phyloP scores from a whole-genome alignment of 2,329 filamentous ascomycete species.

The Clonostachys chloroleuca region DNA sequence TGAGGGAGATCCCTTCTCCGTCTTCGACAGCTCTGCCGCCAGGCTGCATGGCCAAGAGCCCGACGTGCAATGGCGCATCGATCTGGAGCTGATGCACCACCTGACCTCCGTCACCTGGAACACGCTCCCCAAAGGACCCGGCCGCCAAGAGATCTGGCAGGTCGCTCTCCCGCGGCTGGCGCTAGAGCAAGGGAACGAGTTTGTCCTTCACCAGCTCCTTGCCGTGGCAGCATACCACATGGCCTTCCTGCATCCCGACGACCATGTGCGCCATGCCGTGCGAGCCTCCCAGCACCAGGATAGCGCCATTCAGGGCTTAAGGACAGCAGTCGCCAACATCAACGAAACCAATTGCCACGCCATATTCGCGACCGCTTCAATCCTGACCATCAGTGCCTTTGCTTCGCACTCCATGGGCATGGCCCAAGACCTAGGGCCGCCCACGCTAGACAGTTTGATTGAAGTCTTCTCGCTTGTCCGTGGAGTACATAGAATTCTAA shows the following conservation, averaged over 20 bases:
- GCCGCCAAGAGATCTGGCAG: constrained; percentile 16
- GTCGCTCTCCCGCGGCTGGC: constrained; percentile 15
- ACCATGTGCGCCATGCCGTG: constrained; percentile 11
- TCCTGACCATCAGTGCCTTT: constrained; percentile 23
- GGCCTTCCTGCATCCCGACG: constrained; percentile 14
- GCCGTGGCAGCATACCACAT: constrained; percentile 21
- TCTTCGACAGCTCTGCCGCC: background rate
- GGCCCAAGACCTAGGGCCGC: background rate
- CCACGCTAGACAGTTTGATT: constrained; percentile 19
- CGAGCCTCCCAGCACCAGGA: constrained; percentile 24
- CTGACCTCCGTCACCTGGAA: constrained; percentile 19
- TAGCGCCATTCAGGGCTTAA: constrained; percentile 20
- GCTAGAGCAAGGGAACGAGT: constrained; percentile 11
- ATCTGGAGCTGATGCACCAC: constrained; percentile 29
- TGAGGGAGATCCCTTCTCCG: background rate
- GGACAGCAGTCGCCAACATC: constrained; percentile 14
- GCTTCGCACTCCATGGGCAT: constrained; percentile 9
- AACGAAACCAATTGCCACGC: constrained; percentile 21
- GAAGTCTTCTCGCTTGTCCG: constrained; percentile 21
- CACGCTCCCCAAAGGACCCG: constrained; percentile 18
- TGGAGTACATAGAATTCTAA: constrained; percentile 21
- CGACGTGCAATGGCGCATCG: constrained; percentile 17
- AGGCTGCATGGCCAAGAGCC: background rate
- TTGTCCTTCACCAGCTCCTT: constrained; percentile 22
- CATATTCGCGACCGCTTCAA: constrained; percentile 21